Evolutionary conservation across 1,284 basidiomycete species (phyloP).

Genomic region (Rhodotorula mucilaginosa): DNA sequence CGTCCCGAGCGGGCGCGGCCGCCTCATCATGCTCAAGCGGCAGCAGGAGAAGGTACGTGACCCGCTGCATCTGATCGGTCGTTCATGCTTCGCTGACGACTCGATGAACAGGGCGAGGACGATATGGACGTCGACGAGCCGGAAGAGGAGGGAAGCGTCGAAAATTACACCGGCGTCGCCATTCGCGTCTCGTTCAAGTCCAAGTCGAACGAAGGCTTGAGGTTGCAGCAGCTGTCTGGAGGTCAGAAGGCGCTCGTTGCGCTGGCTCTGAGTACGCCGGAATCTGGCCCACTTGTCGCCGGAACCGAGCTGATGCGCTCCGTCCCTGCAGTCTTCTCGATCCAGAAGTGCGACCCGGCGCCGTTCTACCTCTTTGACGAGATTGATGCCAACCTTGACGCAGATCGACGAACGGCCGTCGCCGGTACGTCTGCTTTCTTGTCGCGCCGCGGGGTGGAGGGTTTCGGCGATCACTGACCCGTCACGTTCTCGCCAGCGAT

Average conservation of each 20-base stretch:
- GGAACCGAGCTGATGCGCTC: background rate
- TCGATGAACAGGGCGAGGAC: constrained; percentile 47
- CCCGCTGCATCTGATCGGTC: too few species aligned
- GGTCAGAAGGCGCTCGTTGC: constrained; percentile 98
- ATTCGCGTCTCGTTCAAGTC: constrained; percentile 99
- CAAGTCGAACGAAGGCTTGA: constrained; percentile 89
- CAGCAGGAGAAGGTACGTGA: constrained; percentile 62
- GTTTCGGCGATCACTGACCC: constrained; percentile 2
- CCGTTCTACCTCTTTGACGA: constrained; percentile 99
- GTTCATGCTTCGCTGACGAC: background rate
- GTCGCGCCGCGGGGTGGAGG: background rate
- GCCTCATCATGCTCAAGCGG: constrained; percentile 85
- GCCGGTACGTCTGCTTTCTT: constrained; percentile 62
- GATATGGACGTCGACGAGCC: constrained; percentile 47
- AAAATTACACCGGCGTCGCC: constrained; percentile 93
- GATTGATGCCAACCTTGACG: constrained; percentile 97
- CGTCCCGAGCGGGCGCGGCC: constrained; percentile 89
- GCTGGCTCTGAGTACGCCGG: constrained; percentile 71
- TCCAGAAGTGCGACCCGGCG: constrained; percentile 98
- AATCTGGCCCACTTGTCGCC: too few species aligned
- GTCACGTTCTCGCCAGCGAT: constrained; percentile 60
- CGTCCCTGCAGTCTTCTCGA: constrained; percentile 77
- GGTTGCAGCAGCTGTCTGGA: constrained; percentile 94
- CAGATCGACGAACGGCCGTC: constrained; percentile 94
- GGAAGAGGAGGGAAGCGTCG: constrained; percentile 68